Conservation (phyloP, 1,284 basidiomycete species). For the Ustilago cynodontis region DNA sequence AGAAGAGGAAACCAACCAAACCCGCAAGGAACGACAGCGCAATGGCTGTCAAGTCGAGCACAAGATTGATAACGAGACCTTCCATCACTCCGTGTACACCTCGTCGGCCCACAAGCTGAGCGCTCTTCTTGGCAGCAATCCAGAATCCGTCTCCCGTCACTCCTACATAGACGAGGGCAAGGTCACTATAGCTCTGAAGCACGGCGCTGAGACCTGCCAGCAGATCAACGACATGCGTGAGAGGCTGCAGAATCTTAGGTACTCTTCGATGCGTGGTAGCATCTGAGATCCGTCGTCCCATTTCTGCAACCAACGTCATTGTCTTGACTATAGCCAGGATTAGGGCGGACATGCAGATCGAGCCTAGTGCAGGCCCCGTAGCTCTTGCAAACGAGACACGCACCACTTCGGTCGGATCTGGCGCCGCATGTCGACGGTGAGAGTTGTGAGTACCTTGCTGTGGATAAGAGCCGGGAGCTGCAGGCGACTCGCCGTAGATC, state of each 20-base stretch:
- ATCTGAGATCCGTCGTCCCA: conserved; percentile 63
- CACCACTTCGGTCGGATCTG: conserved; percentile 74
- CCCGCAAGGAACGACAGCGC: conserved; percentile 83
- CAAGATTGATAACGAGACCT: conserved; percentile 77
- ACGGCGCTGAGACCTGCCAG: conserved; percentile 75
- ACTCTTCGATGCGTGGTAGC: conserved; percentile 45
- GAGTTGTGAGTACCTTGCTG: conserved; percentile 7
- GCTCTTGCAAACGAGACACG: conserved; percentile 83
- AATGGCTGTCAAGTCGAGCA: conserved; percentile 78
- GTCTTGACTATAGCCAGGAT: conserved; percentile 79
- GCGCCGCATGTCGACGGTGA: conserved; percentile 26
- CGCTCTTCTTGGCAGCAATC: conserved; percentile 79
- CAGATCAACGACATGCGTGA: conserved; percentile 74
- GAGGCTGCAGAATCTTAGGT: conserved; percentile 70
- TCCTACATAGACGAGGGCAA: conserved; percentile 86
- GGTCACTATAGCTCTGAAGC: conserved; percentile 74
- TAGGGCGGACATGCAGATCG: conserved; percentile 80
- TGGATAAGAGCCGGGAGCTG: conserved; percentile 39
- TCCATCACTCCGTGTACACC: conserved; percentile 68
- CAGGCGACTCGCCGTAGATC: conserved; percentile 41
- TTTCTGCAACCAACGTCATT: conserved; percentile 73
- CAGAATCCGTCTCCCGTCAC: conserved; percentile 87
- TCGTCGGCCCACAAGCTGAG: conserved; percentile 74
- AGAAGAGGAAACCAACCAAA: conserved; percentile 85
- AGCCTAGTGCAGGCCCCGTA: conserved; percentile 83